Percentiles rank a stretch among this genome's conserved stretches.
Evolutionary conservation across 306 rosid species (phyloP).

Genomic region (Nissolia schottii): DNA sequence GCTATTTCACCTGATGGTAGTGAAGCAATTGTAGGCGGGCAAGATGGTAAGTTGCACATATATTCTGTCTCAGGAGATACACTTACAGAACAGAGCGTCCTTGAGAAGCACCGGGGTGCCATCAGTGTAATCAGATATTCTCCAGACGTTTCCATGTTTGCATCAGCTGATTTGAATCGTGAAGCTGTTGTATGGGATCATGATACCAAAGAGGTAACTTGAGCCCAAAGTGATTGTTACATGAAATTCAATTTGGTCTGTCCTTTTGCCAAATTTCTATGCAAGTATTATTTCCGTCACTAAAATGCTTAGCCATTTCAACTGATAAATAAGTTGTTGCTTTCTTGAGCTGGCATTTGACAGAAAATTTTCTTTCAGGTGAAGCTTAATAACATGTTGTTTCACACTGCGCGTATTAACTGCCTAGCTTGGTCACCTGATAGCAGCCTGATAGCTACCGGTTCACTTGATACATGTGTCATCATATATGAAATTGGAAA

Average conservation of each 20-base stretch:
- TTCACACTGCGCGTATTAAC: slow-evolving; percentile 86
- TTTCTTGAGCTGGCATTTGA: slow-evolving; percentile 20
- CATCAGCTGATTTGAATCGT: slow-evolving; percentile 92
- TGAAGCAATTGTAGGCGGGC: slow-evolving; percentile 89
- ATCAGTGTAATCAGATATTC: slow-evolving; percentile 79
- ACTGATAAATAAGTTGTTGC: neutral
- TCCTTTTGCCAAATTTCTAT: neutral
- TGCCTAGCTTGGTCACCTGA: slow-evolving; percentile 96
- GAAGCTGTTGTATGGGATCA: slow-evolving; percentile 96
- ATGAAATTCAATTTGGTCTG: slow-evolving; percentile 1
- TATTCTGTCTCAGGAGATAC: slow-evolving; percentile 73
- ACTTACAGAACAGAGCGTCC: slow-evolving; percentile 62
- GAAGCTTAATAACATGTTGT: slow-evolving; percentile 88
- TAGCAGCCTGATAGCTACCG: slow-evolving; percentile 82
- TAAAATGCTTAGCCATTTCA: neutral
- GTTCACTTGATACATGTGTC: slow-evolving; percentile 85
- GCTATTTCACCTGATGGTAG: slow-evolving; percentile 83
- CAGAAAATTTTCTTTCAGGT: slow-evolving; percentile 51
- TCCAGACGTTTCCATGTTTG: slow-evolving; percentile 92
- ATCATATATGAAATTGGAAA: slow-evolving; percentile 81
- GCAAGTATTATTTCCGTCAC: too few relatives aligned
- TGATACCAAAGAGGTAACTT: slow-evolving; percentile 66
- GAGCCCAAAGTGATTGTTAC: slow-evolving; percentile 10
- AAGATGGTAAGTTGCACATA: slow-evolving; percentile 82
- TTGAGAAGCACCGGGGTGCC: slow-evolving; percentile 96